phyloP scores from a whole-genome alignment of 1,284 basidiomycete species.

The Irpex lacteus region DNA sequence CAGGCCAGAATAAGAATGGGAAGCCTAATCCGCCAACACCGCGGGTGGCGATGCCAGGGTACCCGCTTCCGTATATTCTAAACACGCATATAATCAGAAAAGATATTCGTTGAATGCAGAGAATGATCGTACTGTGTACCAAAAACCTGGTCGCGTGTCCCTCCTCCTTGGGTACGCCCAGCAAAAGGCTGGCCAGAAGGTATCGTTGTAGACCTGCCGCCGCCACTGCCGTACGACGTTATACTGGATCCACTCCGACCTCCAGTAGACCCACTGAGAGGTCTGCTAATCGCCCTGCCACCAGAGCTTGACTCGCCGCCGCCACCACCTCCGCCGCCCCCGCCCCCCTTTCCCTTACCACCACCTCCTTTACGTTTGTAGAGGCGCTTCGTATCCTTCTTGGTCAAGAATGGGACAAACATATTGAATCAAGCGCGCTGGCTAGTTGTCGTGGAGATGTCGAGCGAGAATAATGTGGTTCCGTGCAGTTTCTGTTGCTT shows the following conservation, averaged over 20 bases:
- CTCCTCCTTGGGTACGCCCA: conserved; percentile 41
- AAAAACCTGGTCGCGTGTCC: conserved; percentile 34
- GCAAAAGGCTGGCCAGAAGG: conserved; percentile 40
- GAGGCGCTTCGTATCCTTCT: conserved; percentile 17
- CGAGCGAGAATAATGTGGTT: too few species aligned
- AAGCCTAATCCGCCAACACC: conserved; percentile 47
- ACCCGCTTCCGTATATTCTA: conserved; percentile 59
- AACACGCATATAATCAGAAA: not conserved
- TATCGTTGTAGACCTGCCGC: conserved; percentile 32
- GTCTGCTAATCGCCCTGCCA: conserved; percentile 19
- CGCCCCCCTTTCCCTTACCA: conserved; percentile 21
- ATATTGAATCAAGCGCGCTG: not conserved
- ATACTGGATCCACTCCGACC: conserved; percentile 22
- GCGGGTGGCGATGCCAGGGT: conserved; percentile 41
- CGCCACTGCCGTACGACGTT: conserved; percentile 37
- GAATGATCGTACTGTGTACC: conserved; percentile 37
- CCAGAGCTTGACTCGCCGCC: conserved; percentile 7
- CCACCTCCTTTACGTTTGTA: conserved; percentile 26
- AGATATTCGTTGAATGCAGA: not conserved
- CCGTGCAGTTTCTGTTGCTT: too few species aligned
- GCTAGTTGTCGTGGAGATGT: not conserved
- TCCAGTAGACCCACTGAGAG: conserved; percentile 29
- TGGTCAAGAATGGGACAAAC: conserved; percentile 33
- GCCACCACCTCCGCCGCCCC: conserved; percentile 20
- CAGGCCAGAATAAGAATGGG: conserved; percentile 59